These are phyloP conservation scores for Pseudocercospora musae DNA, from an alignment of 2,329 filamentous ascomycete genomes.

Conservation along the genomic window DNA sequence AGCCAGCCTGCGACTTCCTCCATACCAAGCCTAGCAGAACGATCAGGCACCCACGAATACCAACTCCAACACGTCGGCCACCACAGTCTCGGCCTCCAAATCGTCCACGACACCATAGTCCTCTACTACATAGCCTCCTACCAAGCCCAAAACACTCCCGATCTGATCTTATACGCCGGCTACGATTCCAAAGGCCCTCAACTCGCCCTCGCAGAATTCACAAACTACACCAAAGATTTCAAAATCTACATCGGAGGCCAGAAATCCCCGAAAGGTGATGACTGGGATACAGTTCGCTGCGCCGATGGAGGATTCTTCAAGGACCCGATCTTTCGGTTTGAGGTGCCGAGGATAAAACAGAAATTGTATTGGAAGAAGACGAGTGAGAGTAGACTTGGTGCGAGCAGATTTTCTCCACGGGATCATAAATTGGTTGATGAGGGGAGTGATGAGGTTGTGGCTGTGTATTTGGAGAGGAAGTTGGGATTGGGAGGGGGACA, in stretches of 20 bases:
- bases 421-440: conserved; percentile 22
- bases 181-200: conserved; percentile 22
- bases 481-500: not conserved
- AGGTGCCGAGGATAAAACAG: not conserved
- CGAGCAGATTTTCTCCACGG: conserved; percentile 10
- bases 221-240: conserved; percentile 13
- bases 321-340: conserved; percentile 14
- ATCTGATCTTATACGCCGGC: conserved; percentile 22
- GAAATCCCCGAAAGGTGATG: conserved; percentile 14
- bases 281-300: conserved; percentile 18
- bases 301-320: conserved; percentile 15
- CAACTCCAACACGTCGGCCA: conserved; percentile 8
- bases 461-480: conserved; percentile 18
- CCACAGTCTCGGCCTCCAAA: conserved; percentile 11
- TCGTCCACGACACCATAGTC: conserved; percentile 10
- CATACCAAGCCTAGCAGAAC: not conserved
- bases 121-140: conserved; percentile 23
- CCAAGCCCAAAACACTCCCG: conserved; percentile 8
- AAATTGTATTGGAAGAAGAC: conserved; percentile 20
- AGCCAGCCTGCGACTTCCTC: not conserved
- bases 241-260: conserved; percentile 19
- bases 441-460: conserved; percentile 13
- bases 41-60: conserved; percentile 1
- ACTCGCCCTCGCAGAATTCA: conserved; percentile 18
- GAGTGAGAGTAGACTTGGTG: conserved; percentile 14